phyloP scores from a whole-genome alignment of 257 asterid species.

The Fraxinus anomala region DNA sequence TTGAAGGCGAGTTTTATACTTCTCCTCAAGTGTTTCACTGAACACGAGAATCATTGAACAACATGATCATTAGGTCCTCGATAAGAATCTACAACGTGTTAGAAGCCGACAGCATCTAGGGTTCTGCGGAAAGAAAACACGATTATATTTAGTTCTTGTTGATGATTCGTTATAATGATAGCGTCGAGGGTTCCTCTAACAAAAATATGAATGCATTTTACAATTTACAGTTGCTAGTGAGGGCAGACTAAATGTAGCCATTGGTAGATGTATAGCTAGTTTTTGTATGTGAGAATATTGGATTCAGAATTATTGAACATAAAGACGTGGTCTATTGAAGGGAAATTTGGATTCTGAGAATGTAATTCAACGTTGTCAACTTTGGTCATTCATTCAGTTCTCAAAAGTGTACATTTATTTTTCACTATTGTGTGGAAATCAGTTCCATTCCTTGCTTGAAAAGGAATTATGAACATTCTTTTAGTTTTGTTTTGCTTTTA shows the following conservation, averaged over 20 bases:
- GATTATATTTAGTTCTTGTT: not conserved
- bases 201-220: not conserved
- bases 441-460: not conserved
- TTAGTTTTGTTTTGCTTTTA: not conserved
- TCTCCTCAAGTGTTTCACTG: slow-evolving; percentile 84
- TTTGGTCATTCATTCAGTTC: not conserved
- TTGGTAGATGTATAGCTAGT: not conserved
- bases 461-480: not conserved
- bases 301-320: not conserved
- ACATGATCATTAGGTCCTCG: not conserved
- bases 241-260: not conserved
- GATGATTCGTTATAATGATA: not conserved
- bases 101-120: not conserved
- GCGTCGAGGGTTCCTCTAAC: not conserved
- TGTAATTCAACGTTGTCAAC: not conserved
- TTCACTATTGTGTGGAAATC: not conserved
- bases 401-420: not conserved
- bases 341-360: not conserved
- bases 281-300: not conserved
- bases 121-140: not conserved
- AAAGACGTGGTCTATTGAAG: not conserved
- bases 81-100: not conserved
- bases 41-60: slow-evolving; percentile 5
- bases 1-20: slow-evolving; percentile 90
- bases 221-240: not conserved